phyloP scores from a whole-genome alignment of 2,329 filamentous ascomycete genomes.

The Microsporum canis region DNA sequence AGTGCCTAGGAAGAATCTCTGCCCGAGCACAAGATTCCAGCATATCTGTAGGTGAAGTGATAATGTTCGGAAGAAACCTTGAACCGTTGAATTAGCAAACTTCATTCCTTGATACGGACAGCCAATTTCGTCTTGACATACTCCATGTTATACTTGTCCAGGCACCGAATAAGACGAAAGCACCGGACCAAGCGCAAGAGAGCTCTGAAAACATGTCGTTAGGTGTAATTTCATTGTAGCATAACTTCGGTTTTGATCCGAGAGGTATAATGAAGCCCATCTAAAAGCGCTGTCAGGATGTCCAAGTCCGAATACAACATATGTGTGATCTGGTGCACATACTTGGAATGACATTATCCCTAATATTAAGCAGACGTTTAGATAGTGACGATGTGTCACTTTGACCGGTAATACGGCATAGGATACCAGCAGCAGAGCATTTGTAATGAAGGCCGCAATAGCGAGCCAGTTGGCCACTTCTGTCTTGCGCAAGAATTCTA shows the following conservation, averaged over 20 bases:
- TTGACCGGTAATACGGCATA: slow-evolving; percentile 73
- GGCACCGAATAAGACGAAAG: slow-evolving; percentile 75
- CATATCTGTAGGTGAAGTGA: slow-evolving; percentile 96
- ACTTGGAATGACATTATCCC: slow-evolving; percentile 70
- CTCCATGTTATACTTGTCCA: slow-evolving; percentile 77
- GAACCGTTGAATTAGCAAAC: slow-evolving; percentile 12
- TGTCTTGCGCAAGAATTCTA: slow-evolving; percentile 47
- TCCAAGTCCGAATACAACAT: background rate
- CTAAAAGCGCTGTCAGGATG: slow-evolving; percentile 36
- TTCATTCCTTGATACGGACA: background rate
- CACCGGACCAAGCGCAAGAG: slow-evolving; percentile 78
- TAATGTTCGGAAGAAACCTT: slow-evolving; percentile 70
- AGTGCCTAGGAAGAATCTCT: slow-evolving; percentile 77
- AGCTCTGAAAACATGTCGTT: slow-evolving; percentile 76
- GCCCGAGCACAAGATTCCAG: slow-evolving; percentile 86
- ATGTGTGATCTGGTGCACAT: slow-evolving; percentile 29
- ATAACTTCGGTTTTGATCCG: slow-evolving; percentile 65
- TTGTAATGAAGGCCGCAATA: slow-evolving; percentile 59
- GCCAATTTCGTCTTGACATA: slow-evolving; percentile 24
- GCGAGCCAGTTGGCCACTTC: slow-evolving; percentile 70
- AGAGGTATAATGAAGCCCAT: slow-evolving; percentile 86
- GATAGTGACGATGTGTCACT: slow-evolving; percentile 82
- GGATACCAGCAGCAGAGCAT: slow-evolving; percentile 64
- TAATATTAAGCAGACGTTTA: slow-evolving; percentile 75
- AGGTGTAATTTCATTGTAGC: slow-evolving; percentile 81